Percentiles rank a stretch among this genome's conserved stretches.
Evolutionary conservation across 139 green algal species (phyloP).

Genomic region (Tetradesmus lagerheimii): DNA sequence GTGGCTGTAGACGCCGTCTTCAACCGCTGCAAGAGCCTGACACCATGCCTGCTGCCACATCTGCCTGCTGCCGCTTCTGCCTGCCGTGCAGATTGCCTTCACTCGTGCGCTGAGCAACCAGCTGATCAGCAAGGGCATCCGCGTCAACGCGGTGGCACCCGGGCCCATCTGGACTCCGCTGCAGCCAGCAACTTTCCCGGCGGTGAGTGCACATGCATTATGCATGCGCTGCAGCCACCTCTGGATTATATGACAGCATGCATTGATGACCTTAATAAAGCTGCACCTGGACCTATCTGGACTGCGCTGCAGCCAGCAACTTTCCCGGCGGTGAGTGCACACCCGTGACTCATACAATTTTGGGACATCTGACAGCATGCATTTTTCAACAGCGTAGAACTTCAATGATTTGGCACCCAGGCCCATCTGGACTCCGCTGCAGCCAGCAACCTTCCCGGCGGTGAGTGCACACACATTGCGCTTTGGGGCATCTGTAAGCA

Average conservation of each 20-base stretch:
- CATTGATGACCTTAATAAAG: too few species aligned
- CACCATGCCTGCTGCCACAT: too few species aligned
- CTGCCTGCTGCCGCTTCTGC: too few species aligned
- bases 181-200: background rate
- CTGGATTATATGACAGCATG: too few species aligned
- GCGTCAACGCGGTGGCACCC: conserved; percentile 82
- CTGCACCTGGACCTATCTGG: conserved; percentile 83
- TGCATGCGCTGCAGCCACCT: too few species aligned
- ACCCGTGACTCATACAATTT: too few species aligned
- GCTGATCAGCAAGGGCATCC: conserved; percentile 67
- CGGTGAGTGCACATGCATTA: background rate
- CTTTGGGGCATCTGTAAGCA: too few species aligned
- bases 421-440: conserved; percentile 81
- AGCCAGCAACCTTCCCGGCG: background rate
- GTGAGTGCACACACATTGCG: background rate
- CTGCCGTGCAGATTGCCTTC: conserved; percentile 31
- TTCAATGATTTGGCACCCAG: conserved; percentile 81
- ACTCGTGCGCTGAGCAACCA: conserved; percentile 46
- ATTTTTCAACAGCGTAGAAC: too few species aligned
- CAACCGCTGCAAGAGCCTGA: too few species aligned
- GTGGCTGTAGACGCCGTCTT: too few species aligned
- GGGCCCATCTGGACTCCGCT: conserved; percentile 85
- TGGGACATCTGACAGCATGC: too few species aligned
- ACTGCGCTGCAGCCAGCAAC: conserved; percentile 64
- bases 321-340: background rate